Base-by-base conservation (phyloP, 108 stramenopile genomes). In the Aurantiochytrium sp. region DNA sequence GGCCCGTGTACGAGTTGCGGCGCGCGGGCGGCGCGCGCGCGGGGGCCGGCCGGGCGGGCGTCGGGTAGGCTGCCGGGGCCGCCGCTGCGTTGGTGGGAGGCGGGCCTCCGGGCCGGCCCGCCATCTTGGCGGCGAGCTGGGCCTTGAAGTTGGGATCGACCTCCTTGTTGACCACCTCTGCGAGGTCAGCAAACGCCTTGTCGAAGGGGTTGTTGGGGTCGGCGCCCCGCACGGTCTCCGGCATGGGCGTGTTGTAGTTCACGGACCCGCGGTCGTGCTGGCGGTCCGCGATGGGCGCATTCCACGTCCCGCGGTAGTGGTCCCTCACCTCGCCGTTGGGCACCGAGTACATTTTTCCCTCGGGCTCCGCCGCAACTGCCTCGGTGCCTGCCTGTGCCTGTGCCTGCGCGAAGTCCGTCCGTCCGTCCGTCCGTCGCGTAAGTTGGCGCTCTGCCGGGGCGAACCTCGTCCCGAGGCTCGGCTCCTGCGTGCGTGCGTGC, bases 231-330 rank as follows among this genome's bases (percentile, higher is more conserved):
- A 65, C 34, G 27, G 59, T 65, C 4, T 65, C 59, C 34, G 59
- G 59, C 59, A 65, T 65, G 59, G 59, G 59, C 34, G 59, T 65
- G 59, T 65, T 65, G 59, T 65, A 65, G 59, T 65, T 65, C 59
- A 65, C 59, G 15, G 34, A 34, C 32, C 59, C 59, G 0, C 32
- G 34, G 22, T 30, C 27, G 24, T 65, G 59, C 59, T 65, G 59
- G 34, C 59, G 27, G 59, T 65, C 59, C 59, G 59, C 59, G 59
- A 65, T 65, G 59, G 59, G 59, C 32, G 59, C 59, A 19, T 65
- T 65, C 59, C 59, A 65, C 59, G 59, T 65, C 32, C 59, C 59
- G 34, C 59, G 59, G 59, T 34, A 65, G 59, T 65, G 59, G 59
- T 65, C 59, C 8, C 59, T 8, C 59, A 65, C 59, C 59, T 65